These are phyloP conservation scores for Apiotrichum domesticum DNA, from an alignment of 1,284 basidiomycete species.

Conservation along the genomic window DNA sequence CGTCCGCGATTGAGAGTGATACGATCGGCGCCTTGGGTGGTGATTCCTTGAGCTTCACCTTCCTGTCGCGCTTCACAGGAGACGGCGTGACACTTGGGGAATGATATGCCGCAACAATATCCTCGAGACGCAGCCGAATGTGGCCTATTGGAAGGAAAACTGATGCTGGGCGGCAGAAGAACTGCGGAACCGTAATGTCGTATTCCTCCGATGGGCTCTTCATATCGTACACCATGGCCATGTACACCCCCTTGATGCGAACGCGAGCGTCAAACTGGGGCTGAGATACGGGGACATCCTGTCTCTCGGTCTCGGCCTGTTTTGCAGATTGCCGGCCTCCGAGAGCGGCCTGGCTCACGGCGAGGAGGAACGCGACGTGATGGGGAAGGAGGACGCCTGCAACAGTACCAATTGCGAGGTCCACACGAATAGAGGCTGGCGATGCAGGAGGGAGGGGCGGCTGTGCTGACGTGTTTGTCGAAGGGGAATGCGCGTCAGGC, in stretches of 20 bases:
- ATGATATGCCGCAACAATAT: slow-evolving; percentile 19
- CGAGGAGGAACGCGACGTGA: slow-evolving; percentile 26
- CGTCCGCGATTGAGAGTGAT: slow-evolving; percentile 21
- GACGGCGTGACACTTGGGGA: slow-evolving; percentile 7
- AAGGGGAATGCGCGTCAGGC: not conserved
- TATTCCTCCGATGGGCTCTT: slow-evolving; percentile 1
- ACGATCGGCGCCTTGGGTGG: slow-evolving; percentile 16
- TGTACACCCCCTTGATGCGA: slow-evolving; percentile 27
- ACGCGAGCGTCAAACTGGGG: slow-evolving; percentile 22
- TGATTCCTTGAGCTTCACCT: not conserved
- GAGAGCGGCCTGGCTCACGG: slow-evolving; percentile 13
- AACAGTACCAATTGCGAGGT: slow-evolving; percentile 25
- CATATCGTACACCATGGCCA: slow-evolving; percentile 32
- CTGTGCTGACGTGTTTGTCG: not conserved
- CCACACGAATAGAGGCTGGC: slow-evolving; percentile 17
- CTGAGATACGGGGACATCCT: not conserved
- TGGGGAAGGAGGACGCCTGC: slow-evolving; percentile 26
- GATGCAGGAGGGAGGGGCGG: not conserved
- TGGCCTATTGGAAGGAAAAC: slow-evolving; percentile 34
- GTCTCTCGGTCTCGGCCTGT: not conserved
- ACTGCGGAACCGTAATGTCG: slow-evolving; percentile 11
- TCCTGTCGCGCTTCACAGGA: slow-evolving; percentile 1
- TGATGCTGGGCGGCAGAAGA: slow-evolving; percentile 31
- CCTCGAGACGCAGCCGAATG: slow-evolving; percentile 37
- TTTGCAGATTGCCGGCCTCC: not conserved